Base-by-base conservation (phyloP, 176 grass and related monocot species). In the Oryza punctata region DNA sequence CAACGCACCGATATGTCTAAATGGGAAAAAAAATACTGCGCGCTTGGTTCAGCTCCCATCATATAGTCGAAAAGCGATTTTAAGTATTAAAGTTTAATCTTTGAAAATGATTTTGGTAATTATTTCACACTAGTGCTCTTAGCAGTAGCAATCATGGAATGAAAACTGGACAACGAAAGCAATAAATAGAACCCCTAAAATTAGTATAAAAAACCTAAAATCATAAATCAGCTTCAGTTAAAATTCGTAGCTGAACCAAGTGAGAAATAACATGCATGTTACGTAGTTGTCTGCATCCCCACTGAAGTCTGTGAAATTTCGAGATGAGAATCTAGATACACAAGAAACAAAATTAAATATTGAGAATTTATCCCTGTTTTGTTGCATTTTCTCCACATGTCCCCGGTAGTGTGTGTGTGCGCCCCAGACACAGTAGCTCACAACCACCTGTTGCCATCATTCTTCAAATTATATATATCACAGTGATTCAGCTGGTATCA, bases 401-500 rank as follows among this genome's bases (percentile, higher is more conserved):
- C 37, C 29, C 64, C 29, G 0, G 5, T 5, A n/a, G 3, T 33
- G 15, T 6, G 16, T 6, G 4, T 13, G 14, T 57, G 46, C 38
- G 28, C 63, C 15, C 46, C 32, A 70, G 11, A 61, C 77, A 26
- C 15, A 45, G 18, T 18, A 23, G 29, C 72, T 59, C 54, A 60
- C 78, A 81, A 30, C 72, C 78, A 85, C 78, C 82, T 89, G 65
- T 85, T 50, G 65, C 57, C 12, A 27, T 85, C 65, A 24, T 19
- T 54, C 78, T 44, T 86, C 88, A 86, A 90, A 77, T 78, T 38
- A 38, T 86, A 57, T n/a, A 23, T 23, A 60, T 78, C 78, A 82
- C 68, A 65, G 84, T 90, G 67, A 90, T 78, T 82, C 60, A 50
- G 73, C 37, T 78, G 68, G 63, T 78, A 78, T 82, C 88, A 78